Evolutionary conservation across 2,329 filamentous ascomycete genomes (phyloP).

Genomic region (Diaporthe sp.): DNA sequence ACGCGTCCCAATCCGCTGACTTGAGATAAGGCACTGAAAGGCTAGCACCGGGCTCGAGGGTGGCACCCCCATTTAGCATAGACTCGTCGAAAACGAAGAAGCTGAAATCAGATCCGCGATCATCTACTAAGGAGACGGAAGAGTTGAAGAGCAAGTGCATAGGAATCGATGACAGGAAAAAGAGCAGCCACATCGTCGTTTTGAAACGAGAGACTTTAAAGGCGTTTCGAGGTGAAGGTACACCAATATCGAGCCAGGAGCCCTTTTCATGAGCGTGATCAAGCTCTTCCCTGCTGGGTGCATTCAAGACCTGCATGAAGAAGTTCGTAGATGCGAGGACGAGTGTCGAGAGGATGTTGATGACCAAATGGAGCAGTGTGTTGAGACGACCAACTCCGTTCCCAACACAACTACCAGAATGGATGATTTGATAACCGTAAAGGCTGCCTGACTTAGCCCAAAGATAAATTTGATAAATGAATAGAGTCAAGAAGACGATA

Average conservation of each 20-base stretch:
- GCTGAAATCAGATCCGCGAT: slow-evolving; percentile 30
- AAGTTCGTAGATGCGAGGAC: slow-evolving; percentile 62
- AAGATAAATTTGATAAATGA: background rate
- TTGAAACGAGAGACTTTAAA: slow-evolving; percentile 41
- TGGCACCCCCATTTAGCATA: slow-evolving; percentile 23
- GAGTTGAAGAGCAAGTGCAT: slow-evolving; percentile 46
- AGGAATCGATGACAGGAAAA: slow-evolving; percentile 44
- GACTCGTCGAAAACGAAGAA: slow-evolving; percentile 39
- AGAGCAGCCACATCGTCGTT: slow-evolving; percentile 40
- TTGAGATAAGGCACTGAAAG: background rate
- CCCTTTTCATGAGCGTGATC: slow-evolving; percentile 58
- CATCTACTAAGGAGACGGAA: slow-evolving; percentile 35
- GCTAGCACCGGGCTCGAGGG: slow-evolving; percentile 11
- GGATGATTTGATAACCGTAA: background rate
- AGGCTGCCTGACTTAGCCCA: background rate
- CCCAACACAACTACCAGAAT: background rate
- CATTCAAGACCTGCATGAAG: slow-evolving; percentile 63
- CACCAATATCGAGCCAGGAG: slow-evolving; percentile 58
- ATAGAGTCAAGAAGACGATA: background rate
- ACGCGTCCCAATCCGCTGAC: accelerated
- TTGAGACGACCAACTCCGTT: slow-evolving; percentile 35
- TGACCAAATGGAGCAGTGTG: slow-evolving; percentile 55
- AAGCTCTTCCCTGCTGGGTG: slow-evolving; percentile 62
- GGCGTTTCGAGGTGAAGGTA: slow-evolving; percentile 56
- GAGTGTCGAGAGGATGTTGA: slow-evolving; percentile 60